phyloP scores from a whole-genome alignment of 129 eudicot species.

The Mikania micrantha region DNA sequence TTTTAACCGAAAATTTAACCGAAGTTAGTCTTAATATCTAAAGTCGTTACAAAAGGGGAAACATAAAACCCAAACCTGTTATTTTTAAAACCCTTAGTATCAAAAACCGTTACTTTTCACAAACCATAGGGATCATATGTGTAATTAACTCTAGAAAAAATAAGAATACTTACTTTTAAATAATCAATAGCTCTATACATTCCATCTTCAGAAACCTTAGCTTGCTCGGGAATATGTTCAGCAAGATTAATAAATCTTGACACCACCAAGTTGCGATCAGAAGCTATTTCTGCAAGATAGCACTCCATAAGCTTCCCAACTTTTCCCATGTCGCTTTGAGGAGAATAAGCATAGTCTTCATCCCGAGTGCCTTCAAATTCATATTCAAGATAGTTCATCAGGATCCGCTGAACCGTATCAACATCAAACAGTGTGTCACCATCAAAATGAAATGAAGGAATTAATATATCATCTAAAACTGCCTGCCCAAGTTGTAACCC shows the following conservation, averaged over 20 bases:
- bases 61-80: too few relatives aligned
- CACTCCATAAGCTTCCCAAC: conserved; percentile 86
- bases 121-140: too few relatives aligned
- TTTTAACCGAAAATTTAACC: too few relatives aligned
- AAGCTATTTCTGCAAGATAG: conserved; percentile 78
- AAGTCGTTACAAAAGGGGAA: too few relatives aligned
- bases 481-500: conserved; percentile 80
- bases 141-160: too few relatives aligned
- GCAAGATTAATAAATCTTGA: conserved; percentile 52
- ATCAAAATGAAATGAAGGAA: conserved; percentile 62
- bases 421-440: conserved; percentile 83
- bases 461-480: conserved; percentile 66
- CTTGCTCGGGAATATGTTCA: conserved; percentile 70
- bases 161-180: conserved; percentile 54
- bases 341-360: conserved; percentile 35
- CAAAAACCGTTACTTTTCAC: too few relatives aligned
- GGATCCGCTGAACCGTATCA: conserved; percentile 60
- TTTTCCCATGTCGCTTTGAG: conserved; percentile 46
- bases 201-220: conserved; percentile 82
- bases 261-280: conserved; percentile 64
- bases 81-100: too few relatives aligned
- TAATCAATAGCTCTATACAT: conserved; percentile 88
- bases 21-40: too few relatives aligned
- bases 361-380: conserved; percentile 35
- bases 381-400: conserved; percentile 57